These are phyloP conservation scores for Gracilaria caudata DNA, from an alignment of 23 red algal species.

Conservation along the genomic window DNA sequence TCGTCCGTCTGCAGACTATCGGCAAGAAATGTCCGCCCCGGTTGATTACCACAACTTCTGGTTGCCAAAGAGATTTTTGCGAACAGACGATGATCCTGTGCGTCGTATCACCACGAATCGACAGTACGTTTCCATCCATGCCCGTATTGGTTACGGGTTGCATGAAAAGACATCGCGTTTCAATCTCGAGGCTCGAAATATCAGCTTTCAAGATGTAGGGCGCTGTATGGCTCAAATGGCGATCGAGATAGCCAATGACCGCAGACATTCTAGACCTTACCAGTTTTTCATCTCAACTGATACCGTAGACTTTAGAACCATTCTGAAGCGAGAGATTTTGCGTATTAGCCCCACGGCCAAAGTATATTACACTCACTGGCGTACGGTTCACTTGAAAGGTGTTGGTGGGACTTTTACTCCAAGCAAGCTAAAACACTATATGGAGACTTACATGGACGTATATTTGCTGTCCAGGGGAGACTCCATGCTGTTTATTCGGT, in stretches of 20 bases:
- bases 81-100: background rate
- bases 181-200: background rate
- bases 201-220: background rate
- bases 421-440: conserved; percentile 8
- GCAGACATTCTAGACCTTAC: background rate
- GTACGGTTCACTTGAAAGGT: conserved; percentile 13
- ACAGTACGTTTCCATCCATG: conserved; percentile 22
- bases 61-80: background rate
- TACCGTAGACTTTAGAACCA: background rate
- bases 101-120: background rate
- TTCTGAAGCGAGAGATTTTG: conserved; percentile 4
- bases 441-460: conserved; percentile 45
- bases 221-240: conserved; percentile 27
- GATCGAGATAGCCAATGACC: background rate
- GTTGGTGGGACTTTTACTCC: background rate
- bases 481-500: conserved; percentile 35
- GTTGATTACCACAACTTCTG: background rate
- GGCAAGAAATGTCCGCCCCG: background rate
- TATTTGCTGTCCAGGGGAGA: conserved; percentile 43
- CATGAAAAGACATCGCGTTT: conserved; percentile 7
- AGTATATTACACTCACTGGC: conserved; percentile 5
- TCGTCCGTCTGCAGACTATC: background rate
- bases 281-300: conserved; percentile 29
- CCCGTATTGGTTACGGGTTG: conserved; percentile 26
- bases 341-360: background rate